A percentile compares a stretch with the other conserved stretches of the same genome.
These are phyloP conservation scores for Podaxis sp. DNA, from an alignment of 768 basidiomycete species.

Conservation along the genomic window DNA sequence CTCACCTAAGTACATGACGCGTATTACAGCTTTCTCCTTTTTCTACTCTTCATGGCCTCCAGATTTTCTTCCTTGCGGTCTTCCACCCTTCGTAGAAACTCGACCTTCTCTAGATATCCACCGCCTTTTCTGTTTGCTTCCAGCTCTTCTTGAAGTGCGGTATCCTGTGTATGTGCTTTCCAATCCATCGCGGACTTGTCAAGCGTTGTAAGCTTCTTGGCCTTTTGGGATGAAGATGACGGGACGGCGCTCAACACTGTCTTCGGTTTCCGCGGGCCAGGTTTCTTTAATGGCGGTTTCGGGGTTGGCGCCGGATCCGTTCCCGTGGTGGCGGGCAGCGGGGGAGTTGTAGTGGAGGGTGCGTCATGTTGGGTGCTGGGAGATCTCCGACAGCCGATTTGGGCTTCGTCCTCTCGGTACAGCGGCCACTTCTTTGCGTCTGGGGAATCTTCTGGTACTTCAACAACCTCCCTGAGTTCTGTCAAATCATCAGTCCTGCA, in stretches of 20 bases:
- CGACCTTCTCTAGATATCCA: slow-evolving; percentile 82
- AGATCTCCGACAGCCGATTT: background rate
- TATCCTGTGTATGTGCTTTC: slow-evolving; percentile 54
- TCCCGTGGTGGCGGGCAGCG: slow-evolving; percentile 8
- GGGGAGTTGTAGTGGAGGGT: slow-evolving; percentile 9
- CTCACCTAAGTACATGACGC: slow-evolving; percentile 5
- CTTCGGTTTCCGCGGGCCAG: slow-evolving; percentile 67
- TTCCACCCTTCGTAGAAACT: slow-evolving; percentile 75
- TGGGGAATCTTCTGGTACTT: slow-evolving; percentile 66
- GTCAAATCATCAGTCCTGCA: slow-evolving; percentile 8
- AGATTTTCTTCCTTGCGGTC: slow-evolving; percentile 63
- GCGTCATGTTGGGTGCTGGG: slow-evolving; percentile 9
- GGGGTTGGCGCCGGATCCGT: slow-evolving; percentile 14
- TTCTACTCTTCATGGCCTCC: slow-evolving; percentile 51
- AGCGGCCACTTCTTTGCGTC: slow-evolving; percentile 77
- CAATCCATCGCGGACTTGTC: slow-evolving; percentile 89
- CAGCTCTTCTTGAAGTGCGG: slow-evolving; percentile 62
- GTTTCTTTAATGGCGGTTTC: slow-evolving; percentile 35
- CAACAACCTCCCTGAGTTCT: slow-evolving; percentile 57
- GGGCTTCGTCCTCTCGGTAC: slow-evolving; percentile 17
- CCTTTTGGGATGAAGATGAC: slow-evolving; percentile 35
- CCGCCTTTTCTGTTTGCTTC: slow-evolving; percentile 69
- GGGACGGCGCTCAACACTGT: slow-evolving; percentile 52
- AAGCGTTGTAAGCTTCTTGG: slow-evolving; percentile 77
- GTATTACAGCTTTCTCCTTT: slow-evolving; percentile 39